phyloP scores from a whole-genome alignment of 2,329 filamentous ascomycete species.

The Calonectria pteridis region DNA sequence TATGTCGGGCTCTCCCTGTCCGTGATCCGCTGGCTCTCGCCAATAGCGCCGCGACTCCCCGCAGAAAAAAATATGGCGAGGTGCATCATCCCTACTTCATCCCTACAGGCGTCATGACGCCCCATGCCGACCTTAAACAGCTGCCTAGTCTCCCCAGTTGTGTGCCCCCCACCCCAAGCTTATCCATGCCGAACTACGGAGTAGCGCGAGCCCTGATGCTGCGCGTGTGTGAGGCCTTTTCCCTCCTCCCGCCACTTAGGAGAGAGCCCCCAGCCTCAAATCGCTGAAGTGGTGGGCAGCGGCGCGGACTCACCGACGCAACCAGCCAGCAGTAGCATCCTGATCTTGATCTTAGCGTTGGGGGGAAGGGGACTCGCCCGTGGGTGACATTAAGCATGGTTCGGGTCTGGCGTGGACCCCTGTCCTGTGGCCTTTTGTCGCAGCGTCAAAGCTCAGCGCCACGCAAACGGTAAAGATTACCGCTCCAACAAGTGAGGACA shows the following conservation, averaged over 20 bases:
- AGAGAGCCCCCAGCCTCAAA: not conserved
- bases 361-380: not conserved
- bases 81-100: not conserved
- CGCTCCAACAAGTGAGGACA: not conserved
- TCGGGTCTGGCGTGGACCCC: not conserved
- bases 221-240: slow-evolving; percentile 11
- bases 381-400: slow-evolving; percentile 6
- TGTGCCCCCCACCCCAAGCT: not conserved
- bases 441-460: not conserved
- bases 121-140: slow-evolving; percentile 2
- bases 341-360: slow-evolving; percentile 20
- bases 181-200: not conserved
- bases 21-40: not conserved
- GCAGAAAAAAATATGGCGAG: not conserved
- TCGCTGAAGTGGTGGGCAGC: not conserved
- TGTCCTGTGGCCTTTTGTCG: not conserved
- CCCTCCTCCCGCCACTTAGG: not conserved
- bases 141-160: slow-evolving; percentile 11
- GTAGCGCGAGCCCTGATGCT: not conserved
- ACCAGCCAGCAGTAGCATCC: not conserved
- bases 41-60: not conserved
- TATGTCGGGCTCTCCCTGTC: not conserved
- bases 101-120: not conserved
- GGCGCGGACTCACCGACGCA: slow-evolving; percentile 16
- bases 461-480: slow-evolving; percentile 13